Evolutionary conservation across 495 filamentous ascomycete genomes (phyloP).

Genomic region (Hamigera avellanea): DNA sequence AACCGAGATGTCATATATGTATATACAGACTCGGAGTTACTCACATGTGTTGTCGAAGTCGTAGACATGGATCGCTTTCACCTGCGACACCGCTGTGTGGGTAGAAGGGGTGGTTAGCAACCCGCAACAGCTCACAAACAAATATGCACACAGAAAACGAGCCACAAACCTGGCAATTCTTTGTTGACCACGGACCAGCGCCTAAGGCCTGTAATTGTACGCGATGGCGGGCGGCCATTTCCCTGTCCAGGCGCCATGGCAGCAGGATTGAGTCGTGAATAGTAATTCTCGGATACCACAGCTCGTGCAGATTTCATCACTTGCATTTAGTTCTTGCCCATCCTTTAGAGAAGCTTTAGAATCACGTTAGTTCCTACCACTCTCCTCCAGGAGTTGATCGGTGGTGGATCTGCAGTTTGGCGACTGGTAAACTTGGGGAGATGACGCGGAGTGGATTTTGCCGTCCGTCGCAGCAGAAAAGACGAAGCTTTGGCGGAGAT

Average conservation of each 20-base stretch:
- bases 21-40: too few species aligned
- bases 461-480: too few species aligned
- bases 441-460: too few species aligned
- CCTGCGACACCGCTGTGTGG: constrained; percentile 43
- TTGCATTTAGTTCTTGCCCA: neutral
- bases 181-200: constrained; percentile 70
- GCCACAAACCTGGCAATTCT: constrained; percentile 50
- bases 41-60: constrained; percentile 97
- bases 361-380: too few species aligned
- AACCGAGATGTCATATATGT: neutral
- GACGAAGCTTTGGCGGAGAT: too few species aligned
- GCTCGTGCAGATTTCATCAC: constrained; percentile 30
- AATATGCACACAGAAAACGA: neutral
- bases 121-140: neutral
- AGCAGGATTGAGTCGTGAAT: constrained; percentile 7
- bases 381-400: too few species aligned
- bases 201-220: constrained; percentile 62
- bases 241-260: constrained; percentile 16
- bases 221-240: constrained; percentile 14
- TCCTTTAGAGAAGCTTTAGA: too few species aligned
- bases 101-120: neutral
- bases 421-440: too few species aligned
- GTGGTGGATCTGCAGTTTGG: too few species aligned
- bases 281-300: constrained; percentile 23
- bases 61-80: constrained; percentile 83